phyloP scores from a whole-genome alignment of 768 basidiomycete species.

The Podaxis sp. region DNA sequence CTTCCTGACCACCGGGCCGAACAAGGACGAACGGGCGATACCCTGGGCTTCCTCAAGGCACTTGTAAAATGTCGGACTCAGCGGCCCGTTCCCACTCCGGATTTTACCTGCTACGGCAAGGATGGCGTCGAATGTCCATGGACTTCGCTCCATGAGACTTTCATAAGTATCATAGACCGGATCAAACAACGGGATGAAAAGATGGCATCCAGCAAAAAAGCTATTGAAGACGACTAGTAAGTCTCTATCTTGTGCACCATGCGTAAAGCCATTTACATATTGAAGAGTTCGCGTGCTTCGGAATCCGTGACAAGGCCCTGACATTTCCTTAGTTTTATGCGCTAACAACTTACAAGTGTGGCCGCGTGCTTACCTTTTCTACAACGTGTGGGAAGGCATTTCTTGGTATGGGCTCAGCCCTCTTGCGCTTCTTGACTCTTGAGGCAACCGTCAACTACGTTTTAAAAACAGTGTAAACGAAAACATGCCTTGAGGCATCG shows the following conservation, averaged over 20 bases:
- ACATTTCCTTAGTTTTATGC: neutral
- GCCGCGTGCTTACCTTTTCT: constrained; percentile 56
- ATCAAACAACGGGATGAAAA: constrained; percentile 96
- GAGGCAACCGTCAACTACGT: constrained; percentile 10
- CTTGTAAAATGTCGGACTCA: constrained; percentile 82
- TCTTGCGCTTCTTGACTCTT: constrained; percentile 81
- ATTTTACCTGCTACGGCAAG: constrained; percentile 91
- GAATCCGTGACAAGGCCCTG: constrained; percentile 81
- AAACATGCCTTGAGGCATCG: constrained; percentile 51
- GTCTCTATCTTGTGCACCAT: constrained; percentile 18
- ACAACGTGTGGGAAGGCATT: constrained; percentile 89
- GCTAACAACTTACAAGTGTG: constrained; percentile 2
- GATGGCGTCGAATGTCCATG: constrained; percentile 94
- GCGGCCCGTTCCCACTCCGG: constrained; percentile 82
- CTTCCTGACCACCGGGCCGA: constrained; percentile 90
- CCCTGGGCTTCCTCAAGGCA: constrained; percentile 94
- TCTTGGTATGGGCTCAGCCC: constrained; percentile 76
- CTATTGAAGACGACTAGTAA: constrained; percentile 45
- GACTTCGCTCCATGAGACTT: constrained; percentile 84
- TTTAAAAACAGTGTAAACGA: constrained; percentile 8
- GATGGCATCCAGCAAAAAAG: constrained; percentile 94
- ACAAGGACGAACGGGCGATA: constrained; percentile 89
- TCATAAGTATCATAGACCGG: constrained; percentile 92
- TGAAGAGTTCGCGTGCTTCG: constrained; percentile 88
- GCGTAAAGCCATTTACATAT: constrained; percentile 59